Conservation (phyloP, 768 basidiomycete species). For the Amanita brunnescens region DNA sequence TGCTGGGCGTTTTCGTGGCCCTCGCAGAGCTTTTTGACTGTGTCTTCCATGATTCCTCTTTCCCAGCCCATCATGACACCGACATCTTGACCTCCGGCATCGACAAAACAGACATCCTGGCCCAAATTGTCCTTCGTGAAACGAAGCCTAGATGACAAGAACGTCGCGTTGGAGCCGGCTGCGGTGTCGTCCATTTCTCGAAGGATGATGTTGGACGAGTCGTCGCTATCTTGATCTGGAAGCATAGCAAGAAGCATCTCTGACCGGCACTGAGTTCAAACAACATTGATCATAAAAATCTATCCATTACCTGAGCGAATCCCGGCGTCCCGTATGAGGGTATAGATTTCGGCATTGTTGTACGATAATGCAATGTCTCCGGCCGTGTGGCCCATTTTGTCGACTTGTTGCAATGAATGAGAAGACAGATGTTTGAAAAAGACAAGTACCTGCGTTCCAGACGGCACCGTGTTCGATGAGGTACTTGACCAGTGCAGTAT, state of each 20-base stretch:
- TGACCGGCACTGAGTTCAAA: slow-evolving; percentile 17
- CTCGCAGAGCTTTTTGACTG: slow-evolving; percentile 56
- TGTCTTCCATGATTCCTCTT: slow-evolving; percentile 73
- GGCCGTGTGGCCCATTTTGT: slow-evolving; percentile 73
- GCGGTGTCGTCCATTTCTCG: slow-evolving; percentile 46
- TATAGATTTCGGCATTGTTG: slow-evolving; percentile 70
- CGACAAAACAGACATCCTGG: slow-evolving; percentile 75
- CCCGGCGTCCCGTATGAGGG: slow-evolving; percentile 81
- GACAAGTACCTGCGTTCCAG: slow-evolving; percentile 72
- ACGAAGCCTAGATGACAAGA: slow-evolving; percentile 59
- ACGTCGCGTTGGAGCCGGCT: slow-evolving; percentile 54
- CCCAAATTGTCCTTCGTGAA: slow-evolving; percentile 65
- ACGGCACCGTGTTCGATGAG: slow-evolving; percentile 78
- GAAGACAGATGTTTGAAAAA: neutral
- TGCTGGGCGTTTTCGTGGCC: slow-evolving; percentile 39
- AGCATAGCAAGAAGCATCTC: slow-evolving; percentile 67
- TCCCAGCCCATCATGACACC: slow-evolving; percentile 99
- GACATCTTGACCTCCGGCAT: slow-evolving; percentile 63
- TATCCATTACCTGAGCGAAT: slow-evolving; percentile 68
- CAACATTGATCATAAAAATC: neutral
- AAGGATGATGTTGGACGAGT: slow-evolving; percentile 30
- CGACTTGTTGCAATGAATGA: slow-evolving; percentile 38
- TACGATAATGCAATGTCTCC: slow-evolving; percentile 86
- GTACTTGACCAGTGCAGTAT: slow-evolving; percentile 49
- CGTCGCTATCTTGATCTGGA: slow-evolving; percentile 32